phyloP scores from a whole-genome alignment of 768 basidiomycete genomes.

The Mycena latifolia region DNA sequence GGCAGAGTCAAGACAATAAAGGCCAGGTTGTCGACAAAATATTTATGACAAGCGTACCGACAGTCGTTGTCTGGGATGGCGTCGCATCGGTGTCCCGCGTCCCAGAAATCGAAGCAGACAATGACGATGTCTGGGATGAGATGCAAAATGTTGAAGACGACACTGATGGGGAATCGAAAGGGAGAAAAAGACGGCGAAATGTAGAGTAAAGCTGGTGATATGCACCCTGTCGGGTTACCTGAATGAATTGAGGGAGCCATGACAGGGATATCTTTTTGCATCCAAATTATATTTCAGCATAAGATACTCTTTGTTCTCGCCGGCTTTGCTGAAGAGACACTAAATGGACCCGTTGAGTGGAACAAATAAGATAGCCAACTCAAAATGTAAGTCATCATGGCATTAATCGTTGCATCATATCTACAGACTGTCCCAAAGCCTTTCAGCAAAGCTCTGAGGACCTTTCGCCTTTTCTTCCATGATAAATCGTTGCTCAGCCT shows the following conservation, averaged over 20 bases:
- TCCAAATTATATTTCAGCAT: no score
- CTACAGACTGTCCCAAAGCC: conserved; percentile 56
- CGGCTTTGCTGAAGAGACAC: no score
- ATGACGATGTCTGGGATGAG: conserved; percentile 77
- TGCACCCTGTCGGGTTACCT: no score
- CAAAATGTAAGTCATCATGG: no score
- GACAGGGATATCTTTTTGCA: no score
- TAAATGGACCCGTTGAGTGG: no score
- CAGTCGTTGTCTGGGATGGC: conserved; percentile 74
- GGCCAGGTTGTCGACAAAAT: conserved; percentile 73
- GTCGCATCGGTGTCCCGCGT: conserved; percentile 23
- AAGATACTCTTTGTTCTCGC: no score
- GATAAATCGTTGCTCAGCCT: conserved; percentile 68
- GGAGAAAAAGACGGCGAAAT: conserved; percentile 42
- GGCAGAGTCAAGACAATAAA: conserved; percentile 66
- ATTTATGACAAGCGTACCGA: conserved; percentile 73
- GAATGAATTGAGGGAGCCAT: no score
- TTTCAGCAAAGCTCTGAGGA: conserved; percentile 44
- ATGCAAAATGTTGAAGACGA: conserved; percentile 65
- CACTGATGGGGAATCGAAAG: conserved; percentile 42
- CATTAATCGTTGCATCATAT: no score
- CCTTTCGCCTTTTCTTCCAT: conserved; percentile 56
- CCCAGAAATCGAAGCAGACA: conserved; percentile 48
- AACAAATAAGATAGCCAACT: no score
- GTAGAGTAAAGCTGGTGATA: conserved; percentile 17